Conservation (phyloP, 1,284 basidiomycete species). For the Apiotrichum montevideense region DNA sequence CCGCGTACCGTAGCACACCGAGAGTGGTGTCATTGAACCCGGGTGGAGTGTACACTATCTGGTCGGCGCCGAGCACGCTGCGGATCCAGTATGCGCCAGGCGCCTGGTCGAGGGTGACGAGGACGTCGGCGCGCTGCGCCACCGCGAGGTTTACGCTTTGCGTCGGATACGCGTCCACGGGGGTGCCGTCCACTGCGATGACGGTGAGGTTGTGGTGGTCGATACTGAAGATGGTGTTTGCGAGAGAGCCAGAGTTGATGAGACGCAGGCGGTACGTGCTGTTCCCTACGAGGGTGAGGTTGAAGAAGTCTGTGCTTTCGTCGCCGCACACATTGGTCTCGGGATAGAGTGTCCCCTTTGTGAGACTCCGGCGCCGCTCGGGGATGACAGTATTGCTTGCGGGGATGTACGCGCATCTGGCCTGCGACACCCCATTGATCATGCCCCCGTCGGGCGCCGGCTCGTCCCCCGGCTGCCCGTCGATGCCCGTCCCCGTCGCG, state of each 20-base stretch:
- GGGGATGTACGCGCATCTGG: constrained; percentile 20
- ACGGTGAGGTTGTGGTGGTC: constrained; percentile 33
- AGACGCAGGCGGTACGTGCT: constrained; percentile 54
- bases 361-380: constrained; percentile 4
- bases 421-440: constrained; percentile 24
- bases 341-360: constrained; percentile 50
- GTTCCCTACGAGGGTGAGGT: constrained; percentile 34
- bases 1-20: constrained; percentile 26
- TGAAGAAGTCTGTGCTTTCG: constrained; percentile 40
- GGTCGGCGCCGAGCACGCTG: constrained; percentile 12
- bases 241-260: constrained; percentile 50
- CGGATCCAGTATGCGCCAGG: constrained; percentile 31
- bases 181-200: constrained; percentile 29
- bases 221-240: constrained; percentile 24
- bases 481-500: constrained; percentile 16
- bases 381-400: constrained; percentile 9
- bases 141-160: constrained; percentile 20
- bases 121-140: constrained; percentile 27
- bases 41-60: constrained; percentile 13
- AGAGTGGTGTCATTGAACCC: constrained; percentile 15
- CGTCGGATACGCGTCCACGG: constrained; percentile 22
- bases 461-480: constrained; percentile 25
- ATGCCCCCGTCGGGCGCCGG: constrained; percentile 22
- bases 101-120: constrained; percentile 26
- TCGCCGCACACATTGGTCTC: constrained; percentile 28